Evolutionary conservation across 2,329 filamentous ascomycete genomes (phyloP), one percentile per base, ranked within the genome.

Genomic region (Sporothrix brasiliensis): DNA sequence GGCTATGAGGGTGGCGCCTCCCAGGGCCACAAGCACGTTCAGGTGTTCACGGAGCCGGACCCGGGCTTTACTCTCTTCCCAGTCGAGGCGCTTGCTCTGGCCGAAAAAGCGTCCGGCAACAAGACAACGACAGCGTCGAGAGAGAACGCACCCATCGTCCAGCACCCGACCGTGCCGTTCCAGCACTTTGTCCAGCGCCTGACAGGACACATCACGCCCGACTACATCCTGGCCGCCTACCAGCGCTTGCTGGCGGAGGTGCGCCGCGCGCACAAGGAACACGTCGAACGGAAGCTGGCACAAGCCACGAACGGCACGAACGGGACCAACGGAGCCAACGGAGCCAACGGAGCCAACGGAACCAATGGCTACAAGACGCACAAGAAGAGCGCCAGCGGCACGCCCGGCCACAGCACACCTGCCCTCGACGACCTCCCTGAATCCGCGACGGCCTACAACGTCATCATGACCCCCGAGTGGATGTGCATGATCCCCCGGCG

Each of bases 21-120:
- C 16, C 78, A 82, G 69, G 80, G 80, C 3, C 81, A 84, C 74
- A 83, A 83, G 73, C 81, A 83, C 74, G 75, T 83, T 71, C 81
- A 83, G 71, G 69, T 83, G 1, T 78, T 83, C 65, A 79, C 77
- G 0, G 74, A 76, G 66, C 79, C 80, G 30, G 39, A 69, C 9
- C 75, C 72, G 14, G 72, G 72, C 4, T 75, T 75, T 34, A 47
- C 41, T 1, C 70, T 75, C 14, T 78, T 78, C 39, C 75, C 76
- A 13, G 74, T 73, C 49, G 53, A 24, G 21, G 68, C 69, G 3
- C 49, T 67, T 3, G 52, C 47, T 30, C 24, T 47, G 13, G 52
- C 61, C 21, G 68, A 47, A n/a, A 63, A 24, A 5, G 39, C 19
- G 14, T n/a, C 58, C 39, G 21, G 58, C 39, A 44, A 27, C 13